Evolutionary conservation across 2,329 filamentous ascomycete species (phyloP).

Genomic region (Diaporthe sp.): DNA sequence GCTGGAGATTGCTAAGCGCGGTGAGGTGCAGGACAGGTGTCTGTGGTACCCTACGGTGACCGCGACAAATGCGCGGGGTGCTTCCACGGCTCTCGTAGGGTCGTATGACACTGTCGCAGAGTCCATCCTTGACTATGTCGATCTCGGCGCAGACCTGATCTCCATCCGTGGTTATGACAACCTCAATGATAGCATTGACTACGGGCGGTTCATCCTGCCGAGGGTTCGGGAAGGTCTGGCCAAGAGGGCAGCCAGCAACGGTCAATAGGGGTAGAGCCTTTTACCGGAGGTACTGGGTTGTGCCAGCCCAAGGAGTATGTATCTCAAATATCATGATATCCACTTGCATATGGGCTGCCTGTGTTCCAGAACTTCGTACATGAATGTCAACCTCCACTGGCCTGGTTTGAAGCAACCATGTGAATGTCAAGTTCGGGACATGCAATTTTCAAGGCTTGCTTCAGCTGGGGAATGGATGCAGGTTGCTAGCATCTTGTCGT

Average conservation of each 20-base stretch:
- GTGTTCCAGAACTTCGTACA: neutral
- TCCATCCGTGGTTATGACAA: slow-evolving; percentile 75
- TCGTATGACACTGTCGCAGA: slow-evolving; percentile 66
- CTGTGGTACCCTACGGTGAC: slow-evolving; percentile 76
- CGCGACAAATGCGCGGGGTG: slow-evolving; percentile 71
- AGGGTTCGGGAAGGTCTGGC: slow-evolving; percentile 57
- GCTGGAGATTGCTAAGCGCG: slow-evolving; percentile 68
- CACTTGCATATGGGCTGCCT: neutral
- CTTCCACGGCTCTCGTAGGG: slow-evolving; percentile 71
- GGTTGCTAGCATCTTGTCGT: no score
- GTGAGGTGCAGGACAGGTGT: slow-evolving; percentile 72
- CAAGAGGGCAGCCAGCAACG: slow-evolving; percentile 7
- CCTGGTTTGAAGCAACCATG: no score
- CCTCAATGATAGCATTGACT: slow-evolving; percentile 71
- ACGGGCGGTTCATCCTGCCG: slow-evolving; percentile 69
- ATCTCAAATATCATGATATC: neutral
- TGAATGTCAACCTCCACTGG: neutral
- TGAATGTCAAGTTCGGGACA: neutral
- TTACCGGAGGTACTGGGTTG: no score
- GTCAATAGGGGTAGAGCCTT: neutral
- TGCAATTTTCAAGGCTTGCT: no score
- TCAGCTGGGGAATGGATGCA: neutral
- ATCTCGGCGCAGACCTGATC: slow-evolving; percentile 69
- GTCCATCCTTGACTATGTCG: slow-evolving; percentile 69
- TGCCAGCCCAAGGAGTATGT: neutral